Evolutionary conservation across 345 rosid species (phyloP).

Genomic region (Anastatica hierochuntica): DNA sequence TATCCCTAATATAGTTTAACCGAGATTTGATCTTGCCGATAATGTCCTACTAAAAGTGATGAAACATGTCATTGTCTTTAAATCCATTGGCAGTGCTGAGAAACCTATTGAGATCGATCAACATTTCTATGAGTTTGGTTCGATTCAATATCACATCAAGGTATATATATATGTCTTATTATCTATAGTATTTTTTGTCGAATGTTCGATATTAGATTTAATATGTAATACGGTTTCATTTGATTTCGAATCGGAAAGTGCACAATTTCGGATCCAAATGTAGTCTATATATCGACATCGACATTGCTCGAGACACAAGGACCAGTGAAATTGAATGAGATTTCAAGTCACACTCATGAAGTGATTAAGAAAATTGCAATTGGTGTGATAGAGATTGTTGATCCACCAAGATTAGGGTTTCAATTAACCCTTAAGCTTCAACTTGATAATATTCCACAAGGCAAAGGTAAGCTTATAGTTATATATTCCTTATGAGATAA

Average conservation of each 20-base stretch:
- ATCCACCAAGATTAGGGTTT: conserved; percentile 73
- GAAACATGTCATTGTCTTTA: too few relatives aligned
- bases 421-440: conserved; percentile 64
- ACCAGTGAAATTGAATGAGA: conserved; percentile 26
- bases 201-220: too few relatives aligned
- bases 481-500: too few relatives aligned
- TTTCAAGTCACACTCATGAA: conserved; percentile 34
- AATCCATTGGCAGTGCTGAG: conserved; percentile 52
- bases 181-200: not conserved
- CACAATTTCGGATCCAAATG: conserved; percentile 43
- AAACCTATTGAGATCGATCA: conserved; percentile 62
- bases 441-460: conserved; percentile 45
- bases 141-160: conserved; percentile 69
- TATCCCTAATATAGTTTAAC: too few relatives aligned
- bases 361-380: conserved; percentile 36
- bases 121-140: conserved; percentile 65
- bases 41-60: too few relatives aligned
- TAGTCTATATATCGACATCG: conserved; percentile 44
- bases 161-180: conserved; percentile 24
- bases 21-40: too few relatives aligned
- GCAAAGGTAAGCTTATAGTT: conserved; percentile 38
- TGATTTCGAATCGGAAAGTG: conserved; percentile 34
- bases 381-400: conserved; percentile 56
- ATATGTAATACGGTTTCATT: not conserved
- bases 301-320: conserved; percentile 54